A percentile compares a stretch with the other conserved stretches of the same genome.
Conservation (phyloP, 139 green algal species). For the Eudorina sp. region DNA sequence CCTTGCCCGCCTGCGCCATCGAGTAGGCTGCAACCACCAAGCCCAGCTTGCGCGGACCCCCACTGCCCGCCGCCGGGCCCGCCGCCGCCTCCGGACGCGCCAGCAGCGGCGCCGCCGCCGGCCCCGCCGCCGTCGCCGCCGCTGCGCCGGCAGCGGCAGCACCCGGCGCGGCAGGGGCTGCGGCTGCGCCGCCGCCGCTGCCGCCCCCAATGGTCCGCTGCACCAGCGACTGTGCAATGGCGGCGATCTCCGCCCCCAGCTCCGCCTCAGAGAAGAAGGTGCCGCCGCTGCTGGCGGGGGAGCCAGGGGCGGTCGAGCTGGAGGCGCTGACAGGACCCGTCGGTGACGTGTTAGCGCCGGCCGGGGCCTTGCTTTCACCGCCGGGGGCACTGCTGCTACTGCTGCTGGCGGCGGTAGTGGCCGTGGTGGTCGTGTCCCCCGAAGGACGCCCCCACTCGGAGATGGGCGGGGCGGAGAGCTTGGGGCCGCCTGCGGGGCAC, state of each 20-base stretch:
- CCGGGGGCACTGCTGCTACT: not conserved
- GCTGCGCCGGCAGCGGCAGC: no score
- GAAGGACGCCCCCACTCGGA: conserved; percentile 39
- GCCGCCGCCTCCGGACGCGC: not conserved
- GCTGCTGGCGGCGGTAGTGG: not conserved
- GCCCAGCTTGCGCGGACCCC: conserved; percentile 4
- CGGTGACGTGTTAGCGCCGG: not conserved
- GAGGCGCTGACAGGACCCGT: not conserved
- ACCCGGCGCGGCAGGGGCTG: not conserved
- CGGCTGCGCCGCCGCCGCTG: not conserved
- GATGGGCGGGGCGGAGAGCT: conserved; percentile 8
- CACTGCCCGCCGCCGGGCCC: not conserved
- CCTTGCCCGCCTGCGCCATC: conserved; percentile 50
- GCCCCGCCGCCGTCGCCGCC: not conserved
- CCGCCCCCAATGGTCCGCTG: not conserved
- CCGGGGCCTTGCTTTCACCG: not conserved
- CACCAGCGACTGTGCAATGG: conserved; percentile 54
- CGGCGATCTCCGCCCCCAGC: conserved; percentile 44
- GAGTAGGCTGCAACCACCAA: conserved; percentile 27
- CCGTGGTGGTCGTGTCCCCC: not conserved
- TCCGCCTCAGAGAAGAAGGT: conserved; percentile 21
- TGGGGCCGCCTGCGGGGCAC: not conserved
- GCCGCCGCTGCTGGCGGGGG: not conserved
- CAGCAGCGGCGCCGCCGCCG: not conserved
- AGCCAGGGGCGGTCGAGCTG: not conserved